Base-by-base conservation (phyloP, 805 yeast genomes). In the Vanderwaltozyma polyspora region DNA sequence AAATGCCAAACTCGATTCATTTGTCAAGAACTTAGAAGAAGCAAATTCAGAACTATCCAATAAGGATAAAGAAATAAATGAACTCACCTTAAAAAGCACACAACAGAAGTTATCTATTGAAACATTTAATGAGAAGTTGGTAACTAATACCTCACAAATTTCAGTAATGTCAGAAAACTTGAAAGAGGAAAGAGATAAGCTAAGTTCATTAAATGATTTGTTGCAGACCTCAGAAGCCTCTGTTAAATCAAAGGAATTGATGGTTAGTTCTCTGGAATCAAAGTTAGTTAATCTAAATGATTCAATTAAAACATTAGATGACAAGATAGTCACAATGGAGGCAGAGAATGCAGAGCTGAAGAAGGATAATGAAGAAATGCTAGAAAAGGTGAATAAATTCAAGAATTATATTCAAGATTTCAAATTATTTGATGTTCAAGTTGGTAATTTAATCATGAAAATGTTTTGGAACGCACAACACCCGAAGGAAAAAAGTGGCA, bases 391-490 rank as follows among this genome's bases (percentile, higher is more conserved):
- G 27, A 35, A 8, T n/a, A 28, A 33, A 8, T 37, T 43, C 13
- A 29, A 31, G 11, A 19, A 26, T 7, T 45, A 33, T 34, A 23
- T 48, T 17, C 30, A 33, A 19, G 28, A 38, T 26, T 27, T 45
- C 6, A 28, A 34, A 16, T 23, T 48, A 8, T 48, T 48, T 23
- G 39, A 40, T 9, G 15, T 36, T 8, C 33, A 38, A 5, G 11
- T 46, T 9, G 53, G 53, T 10, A 23, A 30, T 5, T n/a, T 41
- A 7, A 36, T 48, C 15, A 26, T 28, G 6, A 32, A 31, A 4
- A 30, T 34, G 7, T 42, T 38, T 28, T 31, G 28, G 11, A 15
- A 32, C n/a, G n/a, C n/a, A n/a, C n/a, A n/a, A n/a, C n/a, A n/a
- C n/a, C n/a, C 10, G 17, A 27, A 3, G 15, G 7, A 25, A 11